Conservation (phyloP, 2,329 filamentous ascomycete genomes). For the Pseudovirgaria hyperparasitica region DNA sequence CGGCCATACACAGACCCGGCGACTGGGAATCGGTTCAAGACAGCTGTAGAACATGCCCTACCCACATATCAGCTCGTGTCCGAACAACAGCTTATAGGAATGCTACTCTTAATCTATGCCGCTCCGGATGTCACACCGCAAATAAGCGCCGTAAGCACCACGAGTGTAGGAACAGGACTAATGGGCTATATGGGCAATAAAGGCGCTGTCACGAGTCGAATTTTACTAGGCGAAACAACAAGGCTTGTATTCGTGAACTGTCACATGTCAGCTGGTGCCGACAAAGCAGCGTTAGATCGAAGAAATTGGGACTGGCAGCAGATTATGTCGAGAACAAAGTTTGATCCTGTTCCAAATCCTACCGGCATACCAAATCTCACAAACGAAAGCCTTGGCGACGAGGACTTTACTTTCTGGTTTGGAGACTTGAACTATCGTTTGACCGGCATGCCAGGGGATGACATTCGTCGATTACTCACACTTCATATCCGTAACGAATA, state of each 20-base stretch:
- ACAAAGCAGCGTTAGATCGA: constrained; percentile 63
- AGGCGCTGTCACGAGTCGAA: constrained; percentile 67
- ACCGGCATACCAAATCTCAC: constrained; percentile 45
- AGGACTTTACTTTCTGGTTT: constrained; percentile 93
- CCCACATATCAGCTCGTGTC: constrained; percentile 65
- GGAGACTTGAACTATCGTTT: constrained; percentile 93
- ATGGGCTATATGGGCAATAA: constrained; percentile 96
- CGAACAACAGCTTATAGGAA: constrained; percentile 73
- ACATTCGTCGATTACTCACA: constrained; percentile 73
- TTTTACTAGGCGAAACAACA: constrained; percentile 83
- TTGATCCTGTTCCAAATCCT: constrained; percentile 56
- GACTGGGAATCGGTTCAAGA: constrained; percentile 67
- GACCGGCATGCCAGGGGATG: constrained; percentile 75
- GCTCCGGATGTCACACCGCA: constrained; percentile 62
- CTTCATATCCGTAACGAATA: constrained; percentile 74
- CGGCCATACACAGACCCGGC: constrained; percentile 61
- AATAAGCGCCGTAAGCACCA: constrained; percentile 70
- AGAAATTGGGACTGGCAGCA: constrained; percentile 84
- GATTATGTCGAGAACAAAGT: constrained; percentile 62
- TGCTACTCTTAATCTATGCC: constrained; percentile 76
- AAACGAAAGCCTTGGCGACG: constrained; percentile 67
- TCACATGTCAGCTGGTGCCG: constrained; percentile 78
- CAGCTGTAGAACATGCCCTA: constrained; percentile 57
- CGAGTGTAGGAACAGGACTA: constrained; percentile 75
- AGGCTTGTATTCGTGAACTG: constrained; percentile 81